Evolutionary conservation across 139 green algal genomes (phyloP).

Genomic region (Volvox africanus): DNA sequence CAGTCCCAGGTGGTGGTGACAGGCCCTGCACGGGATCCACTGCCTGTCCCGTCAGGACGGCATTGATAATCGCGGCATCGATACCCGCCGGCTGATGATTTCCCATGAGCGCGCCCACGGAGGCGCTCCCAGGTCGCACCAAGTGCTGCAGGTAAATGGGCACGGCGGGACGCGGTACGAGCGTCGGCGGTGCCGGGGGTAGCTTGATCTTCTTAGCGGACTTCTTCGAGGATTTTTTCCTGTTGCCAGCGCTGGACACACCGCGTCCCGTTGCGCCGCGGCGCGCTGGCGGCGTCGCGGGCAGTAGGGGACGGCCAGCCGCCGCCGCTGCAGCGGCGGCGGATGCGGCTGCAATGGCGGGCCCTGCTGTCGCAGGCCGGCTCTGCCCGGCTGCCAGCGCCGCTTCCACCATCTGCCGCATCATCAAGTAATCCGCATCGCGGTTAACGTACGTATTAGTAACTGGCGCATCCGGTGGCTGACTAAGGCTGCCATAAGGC

Average conservation of each 20-base stretch:
- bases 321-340: not conserved
- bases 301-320: not conserved
- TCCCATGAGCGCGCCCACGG: slow-evolving; percentile 24
- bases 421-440: slow-evolving; percentile 29
- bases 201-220: slow-evolving; percentile 3
- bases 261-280: not conserved
- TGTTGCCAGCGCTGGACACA: too few relatives aligned
- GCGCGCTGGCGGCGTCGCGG: not conserved
- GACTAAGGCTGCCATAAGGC: slow-evolving; percentile 11
- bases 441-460: slow-evolving; percentile 19
- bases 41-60: not conserved
- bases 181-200: not conserved
- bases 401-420: slow-evolving; percentile 27
- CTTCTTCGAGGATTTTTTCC: not conserved
- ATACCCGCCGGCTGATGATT: slow-evolving; percentile 10
- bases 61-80: slow-evolving; percentile 15
- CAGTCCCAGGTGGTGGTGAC: not conserved
- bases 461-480: not conserved
- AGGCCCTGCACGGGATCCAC: slow-evolving; percentile 27
- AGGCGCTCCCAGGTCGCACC: slow-evolving; percentile 10
- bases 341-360: not conserved
- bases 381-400: slow-evolving; percentile 25
- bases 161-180: slow-evolving; percentile 13
- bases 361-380: not conserved
- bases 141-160: slow-evolving; percentile 42